Percentiles rank a stretch among this genome's conserved stretches.
These are phyloP conservation scores for Elongisporangium anandrum DNA, from an alignment of 352 stramenopile genomes.

Conservation along the genomic window DNA sequence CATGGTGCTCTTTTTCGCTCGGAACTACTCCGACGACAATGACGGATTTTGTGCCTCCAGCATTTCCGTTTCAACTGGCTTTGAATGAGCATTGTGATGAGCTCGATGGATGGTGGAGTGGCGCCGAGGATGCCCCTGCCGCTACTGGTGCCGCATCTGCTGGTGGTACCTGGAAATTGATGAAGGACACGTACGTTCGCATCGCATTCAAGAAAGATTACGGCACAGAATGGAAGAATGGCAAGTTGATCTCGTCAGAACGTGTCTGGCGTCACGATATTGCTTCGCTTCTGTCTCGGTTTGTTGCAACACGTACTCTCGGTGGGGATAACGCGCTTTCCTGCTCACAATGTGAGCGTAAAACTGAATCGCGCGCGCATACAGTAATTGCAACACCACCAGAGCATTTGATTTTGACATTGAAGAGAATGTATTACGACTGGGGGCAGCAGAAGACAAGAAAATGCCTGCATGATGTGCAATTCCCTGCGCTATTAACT, in stretches of 20 bases:
- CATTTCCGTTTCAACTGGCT: constrained; percentile 62
- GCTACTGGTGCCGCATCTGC: constrained; percentile 10
- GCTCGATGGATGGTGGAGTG: constrained; percentile 77
- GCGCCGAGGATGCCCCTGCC: constrained; percentile 22
- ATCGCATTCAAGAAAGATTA: constrained; percentile 90
- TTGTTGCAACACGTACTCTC: constrained; percentile 74
- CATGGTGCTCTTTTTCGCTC: constrained; percentile 52
- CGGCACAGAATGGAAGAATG: constrained; percentile 82
- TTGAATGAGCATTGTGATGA: constrained; percentile 49
- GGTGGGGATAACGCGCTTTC: constrained; percentile 76
- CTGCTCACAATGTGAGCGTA: constrained; percentile 64
- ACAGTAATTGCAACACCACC: constrained; percentile 79
- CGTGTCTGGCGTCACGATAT: constrained; percentile 83
- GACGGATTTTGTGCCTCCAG: constrained; percentile 60
- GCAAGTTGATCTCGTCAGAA: constrained; percentile 72
- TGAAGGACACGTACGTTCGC: constrained; percentile 84
- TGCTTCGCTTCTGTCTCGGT: constrained; percentile 75
- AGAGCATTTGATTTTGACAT: constrained; percentile 79
- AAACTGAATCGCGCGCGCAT: constrained; percentile 79
- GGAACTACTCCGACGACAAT: constrained; percentile 32
- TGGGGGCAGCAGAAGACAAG: constrained; percentile 85
- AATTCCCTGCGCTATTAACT: constrained; percentile 63
- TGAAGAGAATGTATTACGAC: constrained; percentile 90
- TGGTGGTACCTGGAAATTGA: constrained; percentile 61
- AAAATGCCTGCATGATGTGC: constrained; percentile 84